These are phyloP conservation scores for Alternaria alternata DNA, from an alignment of 2,329 filamentous ascomycete species.

Conservation along the genomic window DNA sequence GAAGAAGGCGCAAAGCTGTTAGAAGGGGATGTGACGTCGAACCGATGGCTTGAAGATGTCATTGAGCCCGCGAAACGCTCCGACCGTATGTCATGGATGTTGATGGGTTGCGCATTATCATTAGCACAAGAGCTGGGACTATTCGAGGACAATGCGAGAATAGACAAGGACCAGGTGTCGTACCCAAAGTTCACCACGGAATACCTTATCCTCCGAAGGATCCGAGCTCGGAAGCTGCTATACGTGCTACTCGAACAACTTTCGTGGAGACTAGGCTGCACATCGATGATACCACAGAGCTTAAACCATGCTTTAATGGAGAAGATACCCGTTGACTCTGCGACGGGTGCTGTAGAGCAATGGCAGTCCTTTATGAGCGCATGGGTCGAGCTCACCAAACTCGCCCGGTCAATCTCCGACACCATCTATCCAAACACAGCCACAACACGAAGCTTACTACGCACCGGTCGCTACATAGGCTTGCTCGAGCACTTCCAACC, in stretches of 20 bases:
- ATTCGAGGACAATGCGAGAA: conserved; percentile 54
- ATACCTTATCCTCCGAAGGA: conserved; percentile 42
- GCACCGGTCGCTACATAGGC: conserved; percentile 60
- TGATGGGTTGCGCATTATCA: conserved; percentile 63
- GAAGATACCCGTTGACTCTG: conserved; percentile 50
- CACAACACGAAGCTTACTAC: conserved; percentile 52
- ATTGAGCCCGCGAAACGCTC: conserved; percentile 63
- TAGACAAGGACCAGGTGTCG: conserved; percentile 47
- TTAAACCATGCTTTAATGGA: conserved; percentile 51
- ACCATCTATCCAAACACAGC: conserved; percentile 60
- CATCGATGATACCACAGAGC: conserved; percentile 61
- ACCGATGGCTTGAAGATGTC: conserved; percentile 62
- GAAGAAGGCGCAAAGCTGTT: conserved; percentile 45
- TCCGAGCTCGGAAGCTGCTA: conserved; percentile 46
- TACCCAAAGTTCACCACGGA: conserved; percentile 44
- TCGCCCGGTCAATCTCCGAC: conserved; percentile 62
- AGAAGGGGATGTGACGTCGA: conserved; percentile 49
- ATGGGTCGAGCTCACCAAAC: conserved; percentile 56
- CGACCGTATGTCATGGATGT: conserved; percentile 68
- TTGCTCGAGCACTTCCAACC: conserved; percentile 58
- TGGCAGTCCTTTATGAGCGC: conserved; percentile 63
- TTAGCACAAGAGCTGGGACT: conserved; percentile 63
- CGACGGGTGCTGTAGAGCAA: conserved; percentile 51
- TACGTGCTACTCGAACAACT: conserved; percentile 61
- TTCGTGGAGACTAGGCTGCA: conserved; percentile 61